Base-by-base conservation (phyloP, 179 eudicot species). In the Pouteria campechiana region DNA sequence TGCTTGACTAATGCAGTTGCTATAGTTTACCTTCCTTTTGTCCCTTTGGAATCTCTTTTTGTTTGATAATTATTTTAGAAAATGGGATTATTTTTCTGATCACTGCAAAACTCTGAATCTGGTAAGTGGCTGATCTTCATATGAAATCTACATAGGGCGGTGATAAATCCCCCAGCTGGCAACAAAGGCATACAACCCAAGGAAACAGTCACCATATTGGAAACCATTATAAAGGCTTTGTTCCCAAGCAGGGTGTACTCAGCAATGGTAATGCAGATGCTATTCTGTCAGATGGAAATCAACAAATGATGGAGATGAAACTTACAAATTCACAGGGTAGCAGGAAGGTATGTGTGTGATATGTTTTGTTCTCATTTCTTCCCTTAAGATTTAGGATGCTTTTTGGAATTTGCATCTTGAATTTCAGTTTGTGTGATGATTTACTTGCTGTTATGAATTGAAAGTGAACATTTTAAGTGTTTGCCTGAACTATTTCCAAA, bases 151-250 rank as follows among this genome's bases (percentile, higher is more conserved):
- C 59, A 38, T 53, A 83, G 90, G 83, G 72, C 48, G 64, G 41
- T 53, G 84, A 76, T 43, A 72, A 65, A 48, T 75, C 81, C 33
- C 69, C 76, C 36, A 77, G 38, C 44, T 68, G 79, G 33, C 78
- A 54, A 53, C 56, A 41, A 67, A 65, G 48, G 45, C 64, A 48
- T 48, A 59, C 63, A 51, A 58, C 52, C 54, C 20, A 45, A 12
- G 39, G 36, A 9, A 81, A 57, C 59, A 70, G 59, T 40, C 76
- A 81, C 25, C 39, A 76, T 17, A 35, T 28, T 46, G 88, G 93
- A 58, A 72, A 62, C 58, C 81, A 73, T 17, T 61, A 53, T 34
- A 85, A 81, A 65, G 93, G 93, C 19, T 46, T 31, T 44, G 40
- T 27, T 36, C 31, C 70, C 18, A 85, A 74, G 61, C 84, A 64